phyloP scores from a whole-genome alignment of 208 protist species.

The Entamoeba histolytica region DNA sequence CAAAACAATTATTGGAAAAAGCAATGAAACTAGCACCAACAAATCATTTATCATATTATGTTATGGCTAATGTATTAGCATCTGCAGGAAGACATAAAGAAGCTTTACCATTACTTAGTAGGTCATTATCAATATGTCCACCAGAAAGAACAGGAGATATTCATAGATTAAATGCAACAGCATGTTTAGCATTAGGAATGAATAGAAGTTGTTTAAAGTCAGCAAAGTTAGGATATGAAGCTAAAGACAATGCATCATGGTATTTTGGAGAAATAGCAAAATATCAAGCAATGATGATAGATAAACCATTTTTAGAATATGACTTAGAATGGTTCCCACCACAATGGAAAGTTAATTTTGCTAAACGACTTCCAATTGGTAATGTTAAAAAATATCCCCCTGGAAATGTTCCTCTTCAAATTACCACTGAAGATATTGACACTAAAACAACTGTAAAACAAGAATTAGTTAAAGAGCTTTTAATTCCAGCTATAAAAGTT shows the following conservation, averaged over 20 bases:
- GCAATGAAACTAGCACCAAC: conserved; percentile 16
- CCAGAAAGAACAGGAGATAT: not conserved
- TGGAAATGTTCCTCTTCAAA: not conserved
- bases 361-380: conserved; percentile 23
- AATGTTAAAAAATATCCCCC: not conserved
- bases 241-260: conserved; percentile 30
- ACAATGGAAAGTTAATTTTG: conserved; percentile 35
- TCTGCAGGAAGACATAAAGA: not conserved
- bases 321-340: conserved; percentile 16
- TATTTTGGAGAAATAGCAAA: conserved; percentile 8
- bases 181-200: conserved; percentile 2
- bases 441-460: not conserved
- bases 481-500: not conserved
- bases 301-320: not conserved
- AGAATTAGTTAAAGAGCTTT: not conserved
- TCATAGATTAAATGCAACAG: conserved; percentile 11
- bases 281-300: not conserved
- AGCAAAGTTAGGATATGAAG: conserved; percentile 4
- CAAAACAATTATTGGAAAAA: conserved; percentile 18
- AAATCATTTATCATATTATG: conserved; percentile 26
- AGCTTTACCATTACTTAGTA: not conserved
- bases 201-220: conserved; percentile 23
- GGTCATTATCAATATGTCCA: not conserved
- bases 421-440: not conserved
- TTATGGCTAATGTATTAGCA: conserved; percentile 12